Conservation (phyloP, 208 protist species). For the Acanthamoeba triangularis region DNA sequence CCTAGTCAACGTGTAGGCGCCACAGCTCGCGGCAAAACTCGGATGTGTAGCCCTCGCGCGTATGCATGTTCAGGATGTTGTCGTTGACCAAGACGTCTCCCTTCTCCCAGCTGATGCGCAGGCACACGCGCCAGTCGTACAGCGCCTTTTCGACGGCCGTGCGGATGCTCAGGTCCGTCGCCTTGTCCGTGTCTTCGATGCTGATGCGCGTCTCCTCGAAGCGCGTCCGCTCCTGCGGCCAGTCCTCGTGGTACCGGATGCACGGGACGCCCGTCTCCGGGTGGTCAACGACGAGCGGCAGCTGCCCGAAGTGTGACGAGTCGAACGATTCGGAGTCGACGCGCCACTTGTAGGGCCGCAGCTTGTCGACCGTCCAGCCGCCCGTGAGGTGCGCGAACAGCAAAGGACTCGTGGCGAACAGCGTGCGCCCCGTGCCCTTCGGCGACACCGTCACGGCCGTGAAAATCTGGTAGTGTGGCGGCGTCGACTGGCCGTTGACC, state of each 20-base stretch:
- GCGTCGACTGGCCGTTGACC: slow-evolving; percentile 7
- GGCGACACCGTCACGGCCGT: neutral
- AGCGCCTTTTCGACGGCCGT: neutral
- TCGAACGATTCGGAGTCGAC: neutral
- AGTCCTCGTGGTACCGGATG: slow-evolving; percentile 32
- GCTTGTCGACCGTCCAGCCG: neutral
- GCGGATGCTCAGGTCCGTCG: neutral
- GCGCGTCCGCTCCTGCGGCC: slow-evolving; percentile 15
- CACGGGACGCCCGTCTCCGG: neutral
- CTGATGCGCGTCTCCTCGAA: slow-evolving; percentile 8
- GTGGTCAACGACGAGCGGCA: neutral
- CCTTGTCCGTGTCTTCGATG: neutral
- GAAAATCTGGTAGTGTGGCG: slow-evolving; percentile 30
- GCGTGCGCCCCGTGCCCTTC: neutral
- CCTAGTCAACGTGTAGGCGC: slow-evolving; percentile 23
- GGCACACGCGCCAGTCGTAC: slow-evolving; percentile 39
- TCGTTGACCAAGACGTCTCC: slow-evolving; percentile 22
- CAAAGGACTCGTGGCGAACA: neutral
- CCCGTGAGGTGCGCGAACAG: neutral
- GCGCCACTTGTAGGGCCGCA: neutral
- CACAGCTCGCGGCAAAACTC: slow-evolving; percentile 6
- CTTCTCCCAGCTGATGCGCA: neutral
- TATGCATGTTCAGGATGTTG: neutral
- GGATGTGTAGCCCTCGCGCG: neutral
- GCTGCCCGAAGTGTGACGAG: neutral